Evolutionary conservation across 225 moss, liverwort and hornwort genomes (phyloP), one percentile per base, ranked within the genome.

Genomic region (Anthoceros angustus): DNA sequence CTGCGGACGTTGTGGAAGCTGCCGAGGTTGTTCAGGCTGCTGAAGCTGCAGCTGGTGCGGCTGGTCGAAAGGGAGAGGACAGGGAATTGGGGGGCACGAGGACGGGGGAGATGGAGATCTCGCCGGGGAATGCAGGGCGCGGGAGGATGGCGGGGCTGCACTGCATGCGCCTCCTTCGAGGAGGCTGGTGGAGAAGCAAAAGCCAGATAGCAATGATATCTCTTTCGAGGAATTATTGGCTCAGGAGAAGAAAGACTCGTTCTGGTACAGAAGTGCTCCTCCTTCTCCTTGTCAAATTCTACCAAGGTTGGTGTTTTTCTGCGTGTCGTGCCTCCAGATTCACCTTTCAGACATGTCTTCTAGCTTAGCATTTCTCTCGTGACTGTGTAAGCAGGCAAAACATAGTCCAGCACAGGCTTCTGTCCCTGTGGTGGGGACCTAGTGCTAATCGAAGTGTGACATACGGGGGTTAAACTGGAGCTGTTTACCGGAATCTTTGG

Each of bases 211-310:
- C 23, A 76, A 73, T 49, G 90, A 90, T 74, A 90, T 90, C 48
- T 88, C 90, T 8, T 94, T 94, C 45, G 90, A 94, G 76, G 94
- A 94, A 73, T 72, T 94, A 69, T 78, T 94, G 41, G 94, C 90
- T 26, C 89, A 88, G 76, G 94, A 90, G 75, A 94, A 94, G 79
- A 94, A 86, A 70, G 94, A 94, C 72, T 83, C 87, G 23, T 94
- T 90, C 48, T 94, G 94, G 94, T 94, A 80, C 11, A 32, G 65
- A 3, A 15, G 40, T 24, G 15, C 45, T 9, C 32, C 41, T 20
- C 39, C 71, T 15, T 55, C 55, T 15, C 7, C 14, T 15, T 20
- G 18, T 20, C 2, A 23, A 48, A 48, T 2, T 48, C 5, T 0
- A 5, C 12, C 46, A 48, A 12, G 46, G 46, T 12, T 2, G 46